Evolutionary conservation across 441 rosid genomes (phyloP), one percentile per base, ranked within the genome.

Genomic region (Euphorbia celastroides): DNA sequence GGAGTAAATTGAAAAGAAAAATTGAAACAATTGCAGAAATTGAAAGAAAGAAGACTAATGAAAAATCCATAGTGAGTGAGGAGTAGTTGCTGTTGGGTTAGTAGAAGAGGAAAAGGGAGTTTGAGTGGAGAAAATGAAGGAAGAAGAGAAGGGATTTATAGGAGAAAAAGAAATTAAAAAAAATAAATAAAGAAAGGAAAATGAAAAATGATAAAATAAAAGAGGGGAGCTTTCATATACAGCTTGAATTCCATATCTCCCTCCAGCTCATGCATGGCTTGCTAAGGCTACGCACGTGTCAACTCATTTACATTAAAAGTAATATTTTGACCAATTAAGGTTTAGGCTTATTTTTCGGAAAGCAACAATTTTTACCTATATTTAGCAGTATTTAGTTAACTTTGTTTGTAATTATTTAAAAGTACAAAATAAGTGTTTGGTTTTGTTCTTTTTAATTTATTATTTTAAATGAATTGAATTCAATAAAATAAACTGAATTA

Each of bases 171-270:
- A 52, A 36, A 9, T 17, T 4, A 16, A 52, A 20, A 10, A n/a
- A 20, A 52, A 20, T 9, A 17, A 11, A 5, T 22, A 26, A 55
- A n/a, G 28, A 56, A 16, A 9, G 10, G 13, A 19, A 10, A n/a
- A 51, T 26, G 34, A 23, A 30, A 2, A 11, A n/a, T 42, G 44
- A 54, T 56, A 63, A 9, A n/a, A n/a, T n/a, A n/a, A 38, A 51
- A 54, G 26, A 11, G 7, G 62, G 23, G 62, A 14, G 19, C 64
- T 73, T 79, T 65, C 74, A 48, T 20, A 62, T 79, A 73, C 86
- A 84, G 86, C 84, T 84, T 77, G 78, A 78, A 78, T 70, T 66
- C 75, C 80, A 78, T 77, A 76, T 72, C 79, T 73, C 77, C 77
- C 36, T 79, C 76, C 87, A 81, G 86, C 89, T 81, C 81, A 81